phyloP scores from a whole-genome alignment of 345 rosid species.

The Pistacia vera region DNA sequence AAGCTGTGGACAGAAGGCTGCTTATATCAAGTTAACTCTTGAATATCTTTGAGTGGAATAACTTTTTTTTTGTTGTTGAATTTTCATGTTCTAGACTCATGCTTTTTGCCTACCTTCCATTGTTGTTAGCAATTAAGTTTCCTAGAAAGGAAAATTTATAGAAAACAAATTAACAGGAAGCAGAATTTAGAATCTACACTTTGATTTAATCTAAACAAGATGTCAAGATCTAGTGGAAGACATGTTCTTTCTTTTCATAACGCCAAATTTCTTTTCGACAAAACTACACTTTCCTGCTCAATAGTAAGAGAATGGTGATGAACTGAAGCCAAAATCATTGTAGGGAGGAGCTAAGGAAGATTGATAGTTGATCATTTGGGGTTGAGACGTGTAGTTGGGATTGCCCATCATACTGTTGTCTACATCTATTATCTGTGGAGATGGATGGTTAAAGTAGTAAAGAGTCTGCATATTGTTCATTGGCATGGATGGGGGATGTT shows the following conservation, averaged over 20 bases:
- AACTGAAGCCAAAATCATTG: slow-evolving; percentile 4
- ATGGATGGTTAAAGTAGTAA: slow-evolving; percentile 25
- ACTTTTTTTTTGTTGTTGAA: background rate
- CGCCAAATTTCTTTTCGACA: background rate
- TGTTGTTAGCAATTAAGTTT: background rate
- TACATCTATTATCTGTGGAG: slow-evolving; percentile 2
- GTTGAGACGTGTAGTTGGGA: slow-evolving; percentile 20
- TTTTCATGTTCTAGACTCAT: background rate
- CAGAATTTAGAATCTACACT: background rate
- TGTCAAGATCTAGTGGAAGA: background rate
- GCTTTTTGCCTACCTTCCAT: background rate
- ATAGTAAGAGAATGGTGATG: slow-evolving; percentile 1
- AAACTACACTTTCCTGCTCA: slow-evolving; percentile 9
- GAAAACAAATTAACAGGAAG: background rate
- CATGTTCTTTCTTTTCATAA: background rate
- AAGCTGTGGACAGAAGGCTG: background rate
- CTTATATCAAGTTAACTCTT: background rate
- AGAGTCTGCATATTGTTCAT: slow-evolving; percentile 16
- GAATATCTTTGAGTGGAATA: no score
- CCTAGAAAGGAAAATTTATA: background rate
- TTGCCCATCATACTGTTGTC: slow-evolving; percentile 11
- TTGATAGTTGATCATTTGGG: slow-evolving; percentile 18
- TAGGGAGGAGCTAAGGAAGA: slow-evolving; percentile 2
- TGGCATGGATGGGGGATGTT: slow-evolving; percentile 20
- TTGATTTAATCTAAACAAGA: background rate